phyloP scores from a whole-genome alignment of 768 basidiomycete species.

The Hericium rajendrae region DNA sequence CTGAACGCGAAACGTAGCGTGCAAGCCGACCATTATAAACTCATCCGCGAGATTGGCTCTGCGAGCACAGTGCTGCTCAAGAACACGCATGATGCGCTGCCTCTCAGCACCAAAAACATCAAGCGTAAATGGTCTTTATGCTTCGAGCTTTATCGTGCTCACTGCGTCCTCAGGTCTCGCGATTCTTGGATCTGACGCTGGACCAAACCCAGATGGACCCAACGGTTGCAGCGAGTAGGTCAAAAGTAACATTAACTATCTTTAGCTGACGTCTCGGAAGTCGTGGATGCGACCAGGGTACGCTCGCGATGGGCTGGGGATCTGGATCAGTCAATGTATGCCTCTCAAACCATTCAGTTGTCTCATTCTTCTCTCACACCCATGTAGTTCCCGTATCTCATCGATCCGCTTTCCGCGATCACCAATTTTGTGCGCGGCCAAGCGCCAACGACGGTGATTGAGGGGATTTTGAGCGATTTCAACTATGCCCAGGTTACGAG shows the following conservation, averaged over 20 bases:
- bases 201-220: conserved; percentile 19
- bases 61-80: conserved; percentile 71
- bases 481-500: conserved; percentile 38
- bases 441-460: conserved; percentile 56
- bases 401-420: conserved; percentile 62
- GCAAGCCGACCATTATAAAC: conserved; percentile 52
- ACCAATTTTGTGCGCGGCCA: conserved; percentile 51
- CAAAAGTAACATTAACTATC: not conserved
- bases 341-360: conserved; percentile 1
- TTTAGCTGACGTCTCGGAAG: conserved; percentile 17
- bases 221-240: not conserved
- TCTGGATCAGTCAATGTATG: conserved; percentile 35
- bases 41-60: conserved; percentile 66
- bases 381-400: conserved; percentile 57
- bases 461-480: conserved; percentile 57
- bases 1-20: conserved; percentile 24
- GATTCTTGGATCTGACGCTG: conserved; percentile 34
- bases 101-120: conserved; percentile 32
- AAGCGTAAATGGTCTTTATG: not conserved
- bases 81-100: conserved; percentile 48
- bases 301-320: conserved; percentile 91
- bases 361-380: conserved; percentile 26
- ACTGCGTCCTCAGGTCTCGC: not conserved
- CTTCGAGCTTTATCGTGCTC: not conserved
- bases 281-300: conserved; percentile 37